Evolutionary conservation across 768 basidiomycete species (phyloP), one percentile per base, ranked within the genome.

Genomic region (Leucocoprinus sp.): DNA sequence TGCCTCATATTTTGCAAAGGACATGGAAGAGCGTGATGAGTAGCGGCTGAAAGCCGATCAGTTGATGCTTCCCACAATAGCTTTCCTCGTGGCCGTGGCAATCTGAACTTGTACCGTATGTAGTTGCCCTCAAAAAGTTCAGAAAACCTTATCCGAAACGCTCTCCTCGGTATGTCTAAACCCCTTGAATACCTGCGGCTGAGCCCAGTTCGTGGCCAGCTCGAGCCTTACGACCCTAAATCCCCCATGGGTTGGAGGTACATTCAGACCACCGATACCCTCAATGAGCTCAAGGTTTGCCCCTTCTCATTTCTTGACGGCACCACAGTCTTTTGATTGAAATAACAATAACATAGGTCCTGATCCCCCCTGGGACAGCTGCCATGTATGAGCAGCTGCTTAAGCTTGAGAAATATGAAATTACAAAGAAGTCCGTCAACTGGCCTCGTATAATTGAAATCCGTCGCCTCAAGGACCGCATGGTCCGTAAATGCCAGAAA

Each of bases 401-500:
- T 34, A 75, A 75, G 53, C 65, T 76, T 31, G 84, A 87, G 60
- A 61, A 64, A 4, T 63, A 64, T 21, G 84, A 86, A 55, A 71
- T 87, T 17, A 67, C 68, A 33, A 80, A 75, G 60, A 75, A 75
- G 47, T 65, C 65, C 2, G 68, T 80, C 17, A 74, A 75, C 48
- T 85, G 81, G 82, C 74, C 82, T 38, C 76, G 78, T 51, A 73
- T 87, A 55, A 66, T 83, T 50, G 74, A 84, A 58, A 82, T 87
- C 38, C 82, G 84, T 11, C 84, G 78, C 52, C 68, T 87, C 55
- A 87, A 87, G 65, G 84, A 87, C 59, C 75, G 84, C 48, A 84
- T 86, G 83, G 78, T 85, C 51, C 80, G 83, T 60, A 87, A 86
- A 56, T 85, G 82, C 57, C 77, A 78, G 52, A 76, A 80, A 45